These are phyloP conservation scores for Emergomyces pasteurianus DNA, from an alignment of 2,329 filamentous ascomycete genomes.

Conservation along the genomic window DNA sequence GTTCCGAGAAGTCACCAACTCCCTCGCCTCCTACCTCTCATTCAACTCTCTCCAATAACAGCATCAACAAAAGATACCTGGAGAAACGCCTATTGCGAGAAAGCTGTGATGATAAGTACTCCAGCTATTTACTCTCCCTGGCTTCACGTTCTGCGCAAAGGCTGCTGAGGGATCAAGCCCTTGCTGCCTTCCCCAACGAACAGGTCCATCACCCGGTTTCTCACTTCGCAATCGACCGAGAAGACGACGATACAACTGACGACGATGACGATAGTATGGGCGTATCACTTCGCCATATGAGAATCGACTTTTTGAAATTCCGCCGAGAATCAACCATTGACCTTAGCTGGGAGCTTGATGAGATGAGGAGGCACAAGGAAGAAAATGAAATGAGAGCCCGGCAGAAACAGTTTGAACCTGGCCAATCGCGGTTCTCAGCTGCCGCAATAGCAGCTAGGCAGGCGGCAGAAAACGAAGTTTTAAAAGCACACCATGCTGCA, in stretches of 20 bases:
- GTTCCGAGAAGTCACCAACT: conserved; percentile 19
- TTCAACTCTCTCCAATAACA: conserved; percentile 13
- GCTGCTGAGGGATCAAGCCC: conserved; percentile 56
- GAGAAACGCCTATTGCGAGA: conserved; percentile 22
- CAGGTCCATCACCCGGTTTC: conserved; percentile 34
- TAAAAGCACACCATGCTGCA: neutral
- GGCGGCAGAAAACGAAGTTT: conserved; percentile 6
- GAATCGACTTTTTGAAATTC: conserved; percentile 20
- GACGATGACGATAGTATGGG: conserved; percentile 16
- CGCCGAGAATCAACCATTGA: conserved; percentile 35
- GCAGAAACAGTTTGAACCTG: conserved; percentile 11
- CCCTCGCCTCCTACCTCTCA: conserved; percentile 16
- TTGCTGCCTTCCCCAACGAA: conserved; percentile 40
- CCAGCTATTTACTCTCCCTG: conserved; percentile 64
- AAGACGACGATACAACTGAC: conserved; percentile 25
- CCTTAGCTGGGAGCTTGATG: conserved; percentile 60
- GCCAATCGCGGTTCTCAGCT: conserved; percentile 20
- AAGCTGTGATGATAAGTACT: conserved; percentile 64
- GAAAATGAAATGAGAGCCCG: conserved; percentile 40
- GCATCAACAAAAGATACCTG: conserved; percentile 6
- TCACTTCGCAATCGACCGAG: conserved; percentile 36
- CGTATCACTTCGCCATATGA: conserved; percentile 17
- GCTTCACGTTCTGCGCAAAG: conserved; percentile 70
- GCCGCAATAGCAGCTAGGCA: conserved; percentile 18
- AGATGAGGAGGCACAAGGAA: conserved; percentile 69